Percentiles rank a stretch among this genome's conserved stretches.
phyloP scores from a whole-genome alignment of 2,329 filamentous ascomycete genomes.

The Emmonsia crescens region DNA sequence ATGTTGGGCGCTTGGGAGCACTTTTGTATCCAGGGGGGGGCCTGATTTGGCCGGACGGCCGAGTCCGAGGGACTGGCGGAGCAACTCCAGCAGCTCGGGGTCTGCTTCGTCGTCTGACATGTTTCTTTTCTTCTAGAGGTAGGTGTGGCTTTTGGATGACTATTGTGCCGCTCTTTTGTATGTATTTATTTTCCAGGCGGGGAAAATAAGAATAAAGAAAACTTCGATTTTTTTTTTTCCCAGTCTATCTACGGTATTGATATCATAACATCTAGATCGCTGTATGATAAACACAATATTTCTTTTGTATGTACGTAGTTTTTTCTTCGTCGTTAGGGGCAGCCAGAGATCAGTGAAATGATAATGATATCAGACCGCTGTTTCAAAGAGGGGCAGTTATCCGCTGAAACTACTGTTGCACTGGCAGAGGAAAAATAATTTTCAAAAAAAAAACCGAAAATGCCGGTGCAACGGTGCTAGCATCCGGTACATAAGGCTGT shows the following conservation, averaged over 20 bases:
- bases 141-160: background rate
- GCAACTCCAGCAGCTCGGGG: slow-evolving; percentile 71
- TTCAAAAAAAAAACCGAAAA: background rate
- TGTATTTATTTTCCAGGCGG: no score
- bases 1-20: slow-evolving; percentile 71
- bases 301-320: background rate
- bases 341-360: background rate
- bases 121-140: background rate
- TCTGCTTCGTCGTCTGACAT: slow-evolving; percentile 94
- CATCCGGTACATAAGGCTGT: background rate
- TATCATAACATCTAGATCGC: background rate
- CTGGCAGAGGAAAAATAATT: background rate
- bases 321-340: no score
- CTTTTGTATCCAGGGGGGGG: slow-evolving; percentile 61
- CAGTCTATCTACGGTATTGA: background rate
- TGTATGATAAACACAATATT: background rate
- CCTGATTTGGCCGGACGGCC: slow-evolving; percentile 45
- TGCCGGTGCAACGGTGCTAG: background rate
- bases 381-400: background rate
- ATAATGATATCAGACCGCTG: background rate
- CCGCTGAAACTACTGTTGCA: background rate
- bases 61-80: slow-evolving; percentile 66
- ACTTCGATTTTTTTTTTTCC: no score
- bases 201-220: background rate
- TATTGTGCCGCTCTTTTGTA: background rate